Base-by-base conservation (phyloP, 2,329 filamentous ascomycete species). In the Colletotrichum kahawae region DNA sequence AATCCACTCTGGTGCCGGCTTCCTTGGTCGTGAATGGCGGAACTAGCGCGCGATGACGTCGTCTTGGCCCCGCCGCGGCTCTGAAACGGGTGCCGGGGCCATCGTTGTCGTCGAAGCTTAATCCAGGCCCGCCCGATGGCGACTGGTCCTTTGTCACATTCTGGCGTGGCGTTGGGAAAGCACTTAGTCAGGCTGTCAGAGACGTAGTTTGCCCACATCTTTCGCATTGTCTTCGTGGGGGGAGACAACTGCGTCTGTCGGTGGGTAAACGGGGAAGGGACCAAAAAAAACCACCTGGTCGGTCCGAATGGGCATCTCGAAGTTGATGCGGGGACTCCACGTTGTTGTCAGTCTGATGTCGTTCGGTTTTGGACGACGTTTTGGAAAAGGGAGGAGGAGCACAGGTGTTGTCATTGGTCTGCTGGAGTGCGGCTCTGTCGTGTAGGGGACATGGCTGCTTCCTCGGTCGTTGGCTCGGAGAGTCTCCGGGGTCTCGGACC, bases 81-180 rank as follows among this genome's bases (percentile, higher is more conserved):
- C 36, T 75, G 72, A 71, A 75, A 75, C 72, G 68, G 54, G 62
- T 36, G 38, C 67, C 56, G 68, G 72, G 68, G 43, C 33, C 68
- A 60, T 18, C 38, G 72, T 29, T n/a, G 38, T 71, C 14, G 72
- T 48, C 62, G 62, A 71, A 71, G 72, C 68, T 74, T 74, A 67
- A 72, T 59, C 69, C 21, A 18, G 36, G 36, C 36, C 38, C 38
- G 21, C 38, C 8, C 38, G 38, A 43, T 43, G 38, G 38, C 38
- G 38, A 43, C 38, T 43, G 38, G 38, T 43, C 16, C 38, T 43
- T 43, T 43, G 38, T 59, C 29, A 27, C 56, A 10, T 13, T 31
- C 56, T 59, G 24, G 56, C 56, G 56, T 31, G 56, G 27, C 56
- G 16, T 48, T 48, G 43, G 43, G 43, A 3, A 3, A 21, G 18